A percentile compares a stretch with the other conserved stretches of the same genome.
Conservation (phyloP, 495 filamentous ascomycete genomes). For the Cercophora samala region DNA sequence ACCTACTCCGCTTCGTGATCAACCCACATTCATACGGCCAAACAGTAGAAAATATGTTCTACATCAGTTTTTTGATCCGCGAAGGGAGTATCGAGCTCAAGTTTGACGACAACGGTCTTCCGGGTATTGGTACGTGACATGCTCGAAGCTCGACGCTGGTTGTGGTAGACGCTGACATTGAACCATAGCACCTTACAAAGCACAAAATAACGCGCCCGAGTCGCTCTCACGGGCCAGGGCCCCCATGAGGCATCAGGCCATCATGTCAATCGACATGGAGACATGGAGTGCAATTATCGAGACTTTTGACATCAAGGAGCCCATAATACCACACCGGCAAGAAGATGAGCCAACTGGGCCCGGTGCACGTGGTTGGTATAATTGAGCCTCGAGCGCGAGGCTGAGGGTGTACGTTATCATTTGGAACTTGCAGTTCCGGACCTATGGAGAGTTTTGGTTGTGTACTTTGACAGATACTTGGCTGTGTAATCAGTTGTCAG, state of each 20-base stretch:
- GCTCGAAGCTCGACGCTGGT: background rate
- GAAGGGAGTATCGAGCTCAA: constrained; percentile 72
- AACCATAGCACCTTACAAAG: constrained; percentile 11
- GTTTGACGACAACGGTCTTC: constrained; percentile 61
- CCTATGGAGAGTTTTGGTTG: background rate
- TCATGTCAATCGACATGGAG: constrained; percentile 78
- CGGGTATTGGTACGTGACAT: constrained; percentile 63
- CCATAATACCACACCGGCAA: constrained; percentile 80
- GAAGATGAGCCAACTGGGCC: constrained; percentile 54
- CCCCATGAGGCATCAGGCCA: constrained; percentile 70
- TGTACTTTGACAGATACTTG: background rate
- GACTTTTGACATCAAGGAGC: constrained; percentile 66
- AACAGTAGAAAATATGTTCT: constrained; percentile 96
- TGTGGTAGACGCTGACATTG: constrained; percentile 12
- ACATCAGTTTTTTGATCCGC: constrained; percentile 87
- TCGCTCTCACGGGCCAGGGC: constrained; percentile 26
- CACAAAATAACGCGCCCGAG: constrained; percentile 7
- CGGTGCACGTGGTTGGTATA: constrained; percentile 73
- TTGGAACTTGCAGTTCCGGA: background rate
- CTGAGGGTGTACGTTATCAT: background rate
- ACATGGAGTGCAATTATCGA: constrained; percentile 75
- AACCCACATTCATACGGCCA: constrained; percentile 91
- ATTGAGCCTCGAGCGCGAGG: constrained; percentile 36
- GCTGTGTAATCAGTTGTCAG: background rate
- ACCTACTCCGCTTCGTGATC: constrained; percentile 77